Evolutionary conservation across 495 filamentous ascomycete species (phyloP).

Genomic region (Penicillium paradoxum): DNA sequence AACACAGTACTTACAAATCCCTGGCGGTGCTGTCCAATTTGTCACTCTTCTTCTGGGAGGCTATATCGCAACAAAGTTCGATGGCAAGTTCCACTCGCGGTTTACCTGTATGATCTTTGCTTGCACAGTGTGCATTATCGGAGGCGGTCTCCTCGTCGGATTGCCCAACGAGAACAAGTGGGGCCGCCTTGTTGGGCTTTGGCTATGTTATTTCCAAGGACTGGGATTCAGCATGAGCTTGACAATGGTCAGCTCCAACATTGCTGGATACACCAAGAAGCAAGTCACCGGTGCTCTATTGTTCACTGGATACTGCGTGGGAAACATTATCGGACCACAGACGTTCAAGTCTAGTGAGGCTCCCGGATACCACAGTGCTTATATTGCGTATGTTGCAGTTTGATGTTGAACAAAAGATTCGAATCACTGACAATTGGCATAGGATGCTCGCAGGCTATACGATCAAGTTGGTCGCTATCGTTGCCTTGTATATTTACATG

Average conservation of each 20-base stretch:
- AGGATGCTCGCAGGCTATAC: conserved; percentile 51
- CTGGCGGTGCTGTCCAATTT: conserved; percentile 40
- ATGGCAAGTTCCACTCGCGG: conserved; percentile 27
- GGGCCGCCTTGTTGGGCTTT: conserved; percentile 51
- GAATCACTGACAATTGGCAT: neutral
- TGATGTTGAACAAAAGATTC: neutral
- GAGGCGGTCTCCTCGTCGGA: conserved; percentile 49
- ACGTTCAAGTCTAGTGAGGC: conserved; percentile 50
- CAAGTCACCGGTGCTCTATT: conserved; percentile 47
- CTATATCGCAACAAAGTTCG: conserved; percentile 38
- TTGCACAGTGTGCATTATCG: conserved; percentile 54
- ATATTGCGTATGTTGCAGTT: conserved; percentile 38
- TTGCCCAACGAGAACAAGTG: conserved; percentile 48
- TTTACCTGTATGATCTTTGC: conserved; percentile 31
- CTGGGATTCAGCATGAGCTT: conserved; percentile 46
- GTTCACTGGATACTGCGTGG: conserved; percentile 38
- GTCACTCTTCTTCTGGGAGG: conserved; percentile 32
- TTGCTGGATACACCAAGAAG: conserved; percentile 55
- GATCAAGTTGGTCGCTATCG: conserved; percentile 44
- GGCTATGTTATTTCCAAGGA: conserved; percentile 50
- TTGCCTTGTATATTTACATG: conserved; percentile 49
- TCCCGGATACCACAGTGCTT: conserved; percentile 51
- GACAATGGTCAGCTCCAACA: conserved; percentile 41
- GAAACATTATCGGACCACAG: conserved; percentile 48
- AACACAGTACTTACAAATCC: conserved; percentile 53